Evolutionary conservation across 305 asterid species (phyloP).

Genomic region (Euphrasia arctica): DNA sequence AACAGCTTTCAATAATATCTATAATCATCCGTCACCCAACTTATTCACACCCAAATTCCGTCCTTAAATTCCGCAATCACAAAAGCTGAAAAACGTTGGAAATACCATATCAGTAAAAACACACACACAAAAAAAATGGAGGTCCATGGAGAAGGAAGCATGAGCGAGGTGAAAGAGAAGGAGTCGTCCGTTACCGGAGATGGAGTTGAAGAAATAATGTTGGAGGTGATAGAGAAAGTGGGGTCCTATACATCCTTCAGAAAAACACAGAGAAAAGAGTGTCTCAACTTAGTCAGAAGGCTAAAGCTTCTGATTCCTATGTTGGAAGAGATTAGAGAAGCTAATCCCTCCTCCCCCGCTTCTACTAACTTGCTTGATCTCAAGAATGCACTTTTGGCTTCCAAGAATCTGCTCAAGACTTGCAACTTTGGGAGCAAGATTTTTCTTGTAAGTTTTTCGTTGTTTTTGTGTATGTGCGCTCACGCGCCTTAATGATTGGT

Average conservation of each 20-base stretch:
- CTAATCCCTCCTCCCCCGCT: slow-evolving; percentile 13
- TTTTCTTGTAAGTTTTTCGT: slow-evolving; percentile 37
- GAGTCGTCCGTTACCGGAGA: background rate
- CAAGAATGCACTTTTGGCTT: slow-evolving; percentile 42
- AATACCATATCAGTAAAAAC: slow-evolving; percentile 18
- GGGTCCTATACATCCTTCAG: slow-evolving; percentile 42
- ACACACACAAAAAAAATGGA: slow-evolving; percentile 8
- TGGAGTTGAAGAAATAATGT: slow-evolving; percentile 27
- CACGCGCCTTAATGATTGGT: background rate
- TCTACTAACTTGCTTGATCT: slow-evolving; percentile 24
- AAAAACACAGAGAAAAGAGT: slow-evolving; percentile 51
- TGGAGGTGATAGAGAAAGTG: slow-evolving; percentile 42
- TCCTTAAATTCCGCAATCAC: slow-evolving; percentile 38
- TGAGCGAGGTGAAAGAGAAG: background rate
- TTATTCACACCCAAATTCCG: background rate
- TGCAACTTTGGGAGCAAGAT: slow-evolving; percentile 60
- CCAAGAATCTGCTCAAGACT: slow-evolving; percentile 48
- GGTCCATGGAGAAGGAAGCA: slow-evolving; percentile 26
- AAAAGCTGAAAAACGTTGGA: slow-evolving; percentile 5
- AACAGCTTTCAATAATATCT: slow-evolving; percentile 26
- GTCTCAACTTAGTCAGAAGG: slow-evolving; percentile 50
- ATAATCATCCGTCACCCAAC: slow-evolving; percentile 24
- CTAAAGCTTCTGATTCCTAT: slow-evolving; percentile 50
- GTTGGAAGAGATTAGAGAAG: slow-evolving; percentile 47
- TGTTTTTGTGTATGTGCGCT: background rate